A percentile compares a stretch with the other conserved stretches of the same genome.
These are phyloP conservation scores for Diplocarpon mali DNA, from an alignment of 2,329 filamentous ascomycete genomes.

Conservation along the genomic window DNA sequence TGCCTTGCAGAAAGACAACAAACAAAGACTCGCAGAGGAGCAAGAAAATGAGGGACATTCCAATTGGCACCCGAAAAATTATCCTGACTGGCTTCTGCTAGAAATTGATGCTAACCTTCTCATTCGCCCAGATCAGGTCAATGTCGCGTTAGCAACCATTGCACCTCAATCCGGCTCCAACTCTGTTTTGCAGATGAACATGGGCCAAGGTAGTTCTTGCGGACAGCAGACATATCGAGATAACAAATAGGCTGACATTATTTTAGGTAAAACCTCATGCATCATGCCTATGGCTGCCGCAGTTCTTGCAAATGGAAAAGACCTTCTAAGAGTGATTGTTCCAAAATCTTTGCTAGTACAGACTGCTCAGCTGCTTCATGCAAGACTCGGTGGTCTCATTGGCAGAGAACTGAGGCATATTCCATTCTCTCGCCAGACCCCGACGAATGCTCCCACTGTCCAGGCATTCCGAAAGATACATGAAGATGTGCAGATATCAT, in stretches of 20 bases:
- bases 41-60: conserved; percentile 31
- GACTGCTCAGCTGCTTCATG: conserved; percentile 34
- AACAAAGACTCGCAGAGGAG: conserved; percentile 22
- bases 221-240: no score
- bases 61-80: conserved; percentile 28
- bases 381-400: conserved; percentile 33
- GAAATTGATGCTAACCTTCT: conserved; percentile 55
- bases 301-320: conserved; percentile 33
- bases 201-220: conserved; percentile 31
- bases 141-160: conserved; percentile 51
- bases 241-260: no score
- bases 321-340: conserved; percentile 34
- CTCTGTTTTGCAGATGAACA: conserved; percentile 54
- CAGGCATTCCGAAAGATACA: conserved; percentile 31
- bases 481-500: conserved; percentile 23
- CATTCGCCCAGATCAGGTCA: conserved; percentile 49
- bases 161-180: conserved; percentile 39
- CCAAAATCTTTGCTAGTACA: conserved; percentile 34
- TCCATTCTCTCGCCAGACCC: conserved; percentile 36
- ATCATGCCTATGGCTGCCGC: conserved; percentile 42
- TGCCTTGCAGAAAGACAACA: conserved; percentile 28
- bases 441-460: conserved; percentile 25
- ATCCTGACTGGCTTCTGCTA: conserved; percentile 53
- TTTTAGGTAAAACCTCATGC: conserved; percentile 41
- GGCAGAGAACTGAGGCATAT: conserved; percentile 34